These are phyloP conservation scores for Aspergillus ellipticus DNA, from an alignment of 495 filamentous ascomycete genomes.

Conservation along the genomic window DNA sequence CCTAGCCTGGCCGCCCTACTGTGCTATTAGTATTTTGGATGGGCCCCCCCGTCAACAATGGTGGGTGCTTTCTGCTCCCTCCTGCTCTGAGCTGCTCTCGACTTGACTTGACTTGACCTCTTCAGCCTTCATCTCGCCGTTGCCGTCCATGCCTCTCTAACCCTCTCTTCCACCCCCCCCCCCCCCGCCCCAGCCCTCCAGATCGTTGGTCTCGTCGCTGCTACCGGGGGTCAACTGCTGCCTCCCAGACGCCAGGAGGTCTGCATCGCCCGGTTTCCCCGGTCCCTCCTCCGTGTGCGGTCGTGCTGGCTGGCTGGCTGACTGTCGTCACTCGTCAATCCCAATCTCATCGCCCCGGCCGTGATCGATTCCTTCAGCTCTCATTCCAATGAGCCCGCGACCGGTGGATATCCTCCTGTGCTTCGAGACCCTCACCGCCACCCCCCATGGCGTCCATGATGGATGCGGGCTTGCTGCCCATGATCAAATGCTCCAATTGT, in stretches of 20 bases:
- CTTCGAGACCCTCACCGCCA: conserved; percentile 5
- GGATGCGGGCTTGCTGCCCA: conserved; percentile 67
- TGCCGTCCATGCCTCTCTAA: too few relatives aligned
- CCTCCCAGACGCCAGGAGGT: neutral
- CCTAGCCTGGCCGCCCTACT: neutral
- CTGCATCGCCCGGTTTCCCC: neutral
- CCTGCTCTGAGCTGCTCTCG: too few relatives aligned
- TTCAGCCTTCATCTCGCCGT: neutral
- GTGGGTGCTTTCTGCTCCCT: neutral
- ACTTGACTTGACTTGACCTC: neutral
- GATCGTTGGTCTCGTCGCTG: too few relatives aligned
- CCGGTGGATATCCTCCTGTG: neutral
- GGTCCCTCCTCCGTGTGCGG: too few relatives aligned
- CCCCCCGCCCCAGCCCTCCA: too few relatives aligned
- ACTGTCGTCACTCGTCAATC: neutral
- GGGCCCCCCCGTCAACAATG: conserved; percentile 1
- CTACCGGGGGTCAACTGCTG: neutral
- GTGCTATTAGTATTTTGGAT: conserved; percentile 9
- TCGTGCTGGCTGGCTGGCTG: too few relatives aligned
- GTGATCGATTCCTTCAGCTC: too few relatives aligned
- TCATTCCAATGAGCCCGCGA: conserved; percentile 15
- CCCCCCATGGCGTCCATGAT: conserved; percentile 22
- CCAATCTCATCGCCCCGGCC: neutral
- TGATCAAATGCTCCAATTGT: conserved; percentile 94
- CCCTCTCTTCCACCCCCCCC: too few relatives aligned